Percentiles rank a stretch among this genome's conserved stretches.
Conservation (phyloP, 2,329 filamentous ascomycete genomes). For the Sclerotinia trifoliorum region DNA sequence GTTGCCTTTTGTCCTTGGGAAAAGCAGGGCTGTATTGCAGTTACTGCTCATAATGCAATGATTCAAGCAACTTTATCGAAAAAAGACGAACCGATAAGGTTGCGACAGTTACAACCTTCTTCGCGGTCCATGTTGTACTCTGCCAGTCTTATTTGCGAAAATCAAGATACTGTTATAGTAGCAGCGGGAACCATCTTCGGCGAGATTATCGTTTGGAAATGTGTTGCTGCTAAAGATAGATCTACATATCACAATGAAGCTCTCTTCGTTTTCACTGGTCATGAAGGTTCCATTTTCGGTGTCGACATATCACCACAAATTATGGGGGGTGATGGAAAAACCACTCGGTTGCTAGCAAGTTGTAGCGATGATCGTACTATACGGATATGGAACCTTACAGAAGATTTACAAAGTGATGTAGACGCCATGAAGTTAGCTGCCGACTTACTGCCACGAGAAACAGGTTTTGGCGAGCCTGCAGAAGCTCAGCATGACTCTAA, state of each 20-base stretch:
- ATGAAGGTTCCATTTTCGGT: slow-evolving; percentile 93
- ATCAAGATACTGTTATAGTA: slow-evolving; percentile 61
- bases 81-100: slow-evolving; percentile 37
- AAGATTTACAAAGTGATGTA: slow-evolving; percentile 9
- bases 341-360: slow-evolving; percentile 70
- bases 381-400: slow-evolving; percentile 74
- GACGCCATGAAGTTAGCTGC: slow-evolving; percentile 3
- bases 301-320: slow-evolving; percentile 70
- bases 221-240: slow-evolving; percentile 42
- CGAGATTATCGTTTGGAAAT: slow-evolving; percentile 88
- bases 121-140: slow-evolving; percentile 87
- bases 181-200: slow-evolving; percentile 93
- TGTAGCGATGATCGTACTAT: slow-evolving; percentile 95
- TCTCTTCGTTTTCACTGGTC: slow-evolving; percentile 59
- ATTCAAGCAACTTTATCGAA: slow-evolving; percentile 47
- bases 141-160: slow-evolving; percentile 68
- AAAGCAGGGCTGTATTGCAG: slow-evolving; percentile 52
- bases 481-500: slow-evolving; percentile 36
- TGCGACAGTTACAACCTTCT: slow-evolving; percentile 57
- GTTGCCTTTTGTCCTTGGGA: slow-evolving; percentile 53
- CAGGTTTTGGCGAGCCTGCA: slow-evolving; percentile 57
- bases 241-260: slow-evolving; percentile 43
- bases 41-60: slow-evolving; percentile 88
- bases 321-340: slow-evolving; percentile 41
- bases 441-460: slow-evolving; percentile 47